Conservation (phyloP, 75 land plant genomes). For the Pinus albicaulis region DNA sequence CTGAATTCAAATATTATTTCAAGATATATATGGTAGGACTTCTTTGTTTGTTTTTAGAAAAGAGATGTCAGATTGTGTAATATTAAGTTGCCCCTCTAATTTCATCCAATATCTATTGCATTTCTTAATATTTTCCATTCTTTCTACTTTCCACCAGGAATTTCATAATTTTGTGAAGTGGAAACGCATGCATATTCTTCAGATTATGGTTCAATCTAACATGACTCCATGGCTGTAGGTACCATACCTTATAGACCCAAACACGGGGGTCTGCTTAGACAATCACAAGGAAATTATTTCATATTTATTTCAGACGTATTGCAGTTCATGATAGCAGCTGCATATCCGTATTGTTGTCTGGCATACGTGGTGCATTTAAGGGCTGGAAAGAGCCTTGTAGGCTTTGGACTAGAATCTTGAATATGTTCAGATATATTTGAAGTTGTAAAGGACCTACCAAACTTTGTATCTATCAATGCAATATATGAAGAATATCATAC, state of each 20-base stretch:
- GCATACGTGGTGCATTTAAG: background rate
- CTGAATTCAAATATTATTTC: too few species aligned
- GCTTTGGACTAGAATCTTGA: too few species aligned
- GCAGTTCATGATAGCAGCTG: background rate
- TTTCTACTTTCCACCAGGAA: background rate
- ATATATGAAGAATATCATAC: background rate
- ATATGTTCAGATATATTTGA: background rate
- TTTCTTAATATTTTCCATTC: background rate
- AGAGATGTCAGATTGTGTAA: too few species aligned
- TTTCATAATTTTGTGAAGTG: background rate
- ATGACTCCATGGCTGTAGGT: conserved; percentile 46
- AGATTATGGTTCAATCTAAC: background rate
- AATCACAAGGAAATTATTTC: conserved; percentile 62
- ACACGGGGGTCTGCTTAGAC: conserved; percentile 51
- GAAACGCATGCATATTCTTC: background rate
- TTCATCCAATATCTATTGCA: background rate
- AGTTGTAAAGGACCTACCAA: background rate
- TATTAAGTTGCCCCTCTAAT: background rate
- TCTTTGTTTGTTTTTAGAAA: too few species aligned
- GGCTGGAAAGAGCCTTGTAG: background rate
- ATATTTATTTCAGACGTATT: conserved; percentile 66
- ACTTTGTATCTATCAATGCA: background rate
- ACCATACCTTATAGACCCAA: conserved; percentile 80
- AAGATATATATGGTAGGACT: too few species aligned
- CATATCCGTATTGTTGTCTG: background rate